These are phyloP conservation scores for Candida sonorensis DNA, from an alignment of 805 yeast genomes.

Conservation along the genomic window DNA sequence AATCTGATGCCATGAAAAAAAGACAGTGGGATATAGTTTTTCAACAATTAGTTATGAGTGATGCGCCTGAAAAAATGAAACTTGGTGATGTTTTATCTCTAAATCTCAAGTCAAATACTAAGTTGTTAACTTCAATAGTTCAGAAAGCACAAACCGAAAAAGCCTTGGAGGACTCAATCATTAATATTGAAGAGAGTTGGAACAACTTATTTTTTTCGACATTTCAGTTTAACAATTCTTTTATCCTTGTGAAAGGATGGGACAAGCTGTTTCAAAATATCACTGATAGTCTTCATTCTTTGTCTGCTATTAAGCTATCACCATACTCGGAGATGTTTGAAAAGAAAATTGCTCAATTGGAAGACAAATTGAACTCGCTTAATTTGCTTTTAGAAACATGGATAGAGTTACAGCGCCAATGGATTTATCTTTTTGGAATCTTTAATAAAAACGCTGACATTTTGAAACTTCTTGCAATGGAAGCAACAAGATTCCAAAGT, in stretches of 20 bases:
- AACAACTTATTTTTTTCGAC: constrained; percentile 39
- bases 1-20: constrained; percentile 48
- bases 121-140: constrained; percentile 39
- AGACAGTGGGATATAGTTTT: constrained; percentile 63
- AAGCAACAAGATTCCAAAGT: constrained; percentile 57
- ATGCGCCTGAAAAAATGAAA: constrained; percentile 26
- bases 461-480: constrained; percentile 57
- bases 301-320: constrained; percentile 68
- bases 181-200: constrained; percentile 53
- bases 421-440: constrained; percentile 81
- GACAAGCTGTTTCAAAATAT: constrained; percentile 50
- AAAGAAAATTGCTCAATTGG: constrained; percentile 48
- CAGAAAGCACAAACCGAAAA: constrained; percentile 69
- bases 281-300: constrained; percentile 51
- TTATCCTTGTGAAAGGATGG: constrained; percentile 63
- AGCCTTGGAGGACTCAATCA: constrained; percentile 51
- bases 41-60: constrained; percentile 15
- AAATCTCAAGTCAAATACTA: constrained; percentile 39
- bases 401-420: constrained; percentile 83
- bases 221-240: constrained; percentile 44
- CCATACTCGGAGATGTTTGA: constrained; percentile 55
- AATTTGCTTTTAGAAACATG: constrained; percentile 54
- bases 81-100: constrained; percentile 61
- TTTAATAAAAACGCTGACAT: constrained; percentile 58
- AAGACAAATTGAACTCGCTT: constrained; percentile 44